Percentiles rank a stretch among this genome's conserved stretches.
Conservation (phyloP, 2,329 filamentous ascomycete species). For the Diaporthe capsici region DNA sequence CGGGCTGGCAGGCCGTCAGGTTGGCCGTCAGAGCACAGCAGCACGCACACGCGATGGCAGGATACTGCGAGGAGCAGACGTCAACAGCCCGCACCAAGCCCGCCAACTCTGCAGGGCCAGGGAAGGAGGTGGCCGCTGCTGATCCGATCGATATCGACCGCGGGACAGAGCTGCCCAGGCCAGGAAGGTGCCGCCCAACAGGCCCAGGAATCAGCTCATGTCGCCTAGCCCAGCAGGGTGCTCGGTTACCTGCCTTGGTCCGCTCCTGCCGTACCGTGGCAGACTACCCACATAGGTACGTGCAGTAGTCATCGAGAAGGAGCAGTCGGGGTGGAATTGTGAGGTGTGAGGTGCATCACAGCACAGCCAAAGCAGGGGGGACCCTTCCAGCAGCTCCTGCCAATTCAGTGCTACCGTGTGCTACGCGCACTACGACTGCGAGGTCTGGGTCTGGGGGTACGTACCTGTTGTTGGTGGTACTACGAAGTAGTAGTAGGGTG, state of each 20-base stretch:
- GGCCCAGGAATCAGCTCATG: conserved; percentile 17
- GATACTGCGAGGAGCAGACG: conserved; percentile 21
- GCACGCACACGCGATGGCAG: conserved; percentile 9
- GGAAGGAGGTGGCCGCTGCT: neutral
- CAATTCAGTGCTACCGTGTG: neutral
- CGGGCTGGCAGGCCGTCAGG: neutral
- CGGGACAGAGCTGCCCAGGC: neutral
- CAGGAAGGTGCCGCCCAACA: conserved; percentile 4
- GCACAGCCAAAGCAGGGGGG: neutral
- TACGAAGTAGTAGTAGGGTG: neutral
- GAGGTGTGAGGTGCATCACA: neutral
- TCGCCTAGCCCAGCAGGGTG: conserved; percentile 5
- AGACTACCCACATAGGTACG: neutral
- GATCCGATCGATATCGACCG: neutral
- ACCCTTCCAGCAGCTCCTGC: conserved; percentile 27
- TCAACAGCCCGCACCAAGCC: conserved; percentile 16
- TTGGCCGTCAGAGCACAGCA: neutral
- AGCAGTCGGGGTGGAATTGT: conserved; percentile 1
- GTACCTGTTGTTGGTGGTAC: neutral
- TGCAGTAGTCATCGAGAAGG: neutral
- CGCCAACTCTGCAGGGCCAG: conserved; percentile 6
- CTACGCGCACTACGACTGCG: neutral
- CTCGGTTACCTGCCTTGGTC: neutral
- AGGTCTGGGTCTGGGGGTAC: neutral
- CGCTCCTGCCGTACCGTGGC: neutral